A percentile compares a stretch with the other conserved stretches of the same genome.
Evolutionary conservation across 257 asterid species (phyloP).

Genomic region (Solanum verrucosum): DNA sequence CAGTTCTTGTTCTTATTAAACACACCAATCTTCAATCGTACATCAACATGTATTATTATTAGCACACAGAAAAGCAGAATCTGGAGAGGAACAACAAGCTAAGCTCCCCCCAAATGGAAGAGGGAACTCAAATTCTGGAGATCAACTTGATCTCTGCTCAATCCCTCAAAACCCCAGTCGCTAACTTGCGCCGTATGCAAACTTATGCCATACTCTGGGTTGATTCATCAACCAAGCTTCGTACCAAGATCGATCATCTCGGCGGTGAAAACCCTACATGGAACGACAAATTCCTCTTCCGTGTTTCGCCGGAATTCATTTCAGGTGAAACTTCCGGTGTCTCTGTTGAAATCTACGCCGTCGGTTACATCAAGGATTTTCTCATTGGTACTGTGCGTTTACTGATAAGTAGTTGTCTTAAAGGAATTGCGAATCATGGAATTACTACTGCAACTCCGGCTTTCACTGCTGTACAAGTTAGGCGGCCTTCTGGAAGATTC

Average conservation of each 20-base stretch:
- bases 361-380: slow-evolving; percentile 48
- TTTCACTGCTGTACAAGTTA: slow-evolving; percentile 73
- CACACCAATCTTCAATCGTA: neutral
- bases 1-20: neutral
- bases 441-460: slow-evolving; percentile 33
- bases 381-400: slow-evolving; percentile 74
- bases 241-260: slow-evolving; percentile 50
- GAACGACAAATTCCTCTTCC: slow-evolving; percentile 89
- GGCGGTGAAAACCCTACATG: slow-evolving; percentile 82
- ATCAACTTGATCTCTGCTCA: slow-evolving; percentile 91
- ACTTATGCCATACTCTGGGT: slow-evolving; percentile 80
- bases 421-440: neutral
- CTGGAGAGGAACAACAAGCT: neutral
- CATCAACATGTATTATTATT: neutral
- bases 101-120: neutral
- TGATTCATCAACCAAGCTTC: slow-evolving; percentile 57
- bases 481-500: slow-evolving; percentile 79
- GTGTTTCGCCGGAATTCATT: slow-evolving; percentile 54
- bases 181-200: slow-evolving; percentile 49
- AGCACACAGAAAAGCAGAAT: neutral
- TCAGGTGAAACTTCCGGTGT: slow-evolving; percentile 81
- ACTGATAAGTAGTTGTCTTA: slow-evolving; percentile 49
- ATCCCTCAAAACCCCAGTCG: slow-evolving; percentile 51
- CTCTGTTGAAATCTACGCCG: slow-evolving; percentile 66
- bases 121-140: slow-evolving; percentile 59